Evolutionary conservation across 257 asterid species (phyloP).

Genomic region (Petunia axillaris): DNA sequence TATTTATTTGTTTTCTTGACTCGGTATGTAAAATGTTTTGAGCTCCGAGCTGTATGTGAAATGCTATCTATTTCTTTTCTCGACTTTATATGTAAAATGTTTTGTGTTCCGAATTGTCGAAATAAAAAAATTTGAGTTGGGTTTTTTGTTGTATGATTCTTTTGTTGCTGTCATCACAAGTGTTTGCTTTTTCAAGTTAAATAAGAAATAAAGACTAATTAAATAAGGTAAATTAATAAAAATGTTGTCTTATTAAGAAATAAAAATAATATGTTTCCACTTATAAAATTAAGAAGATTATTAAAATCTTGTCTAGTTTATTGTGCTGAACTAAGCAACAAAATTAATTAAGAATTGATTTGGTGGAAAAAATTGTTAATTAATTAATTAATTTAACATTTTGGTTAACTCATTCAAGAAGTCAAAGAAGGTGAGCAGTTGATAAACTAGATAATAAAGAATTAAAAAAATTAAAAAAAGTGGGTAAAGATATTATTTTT

Average conservation of each 20-base stretch:
- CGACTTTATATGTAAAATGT: too few relatives aligned
- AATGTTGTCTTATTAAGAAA: background rate
- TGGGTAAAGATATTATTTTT: constrained; percentile 33
- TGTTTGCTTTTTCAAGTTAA: constrained; percentile 36
- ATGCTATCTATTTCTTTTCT: too few relatives aligned
- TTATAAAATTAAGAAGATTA: background rate
- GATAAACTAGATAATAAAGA: constrained; percentile 34
- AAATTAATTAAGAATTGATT: constrained; percentile 20
- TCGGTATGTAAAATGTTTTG: too few relatives aligned
- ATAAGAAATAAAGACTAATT: background rate
- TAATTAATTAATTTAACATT: background rate
- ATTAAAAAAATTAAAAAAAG: background rate
- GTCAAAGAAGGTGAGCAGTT: constrained; percentile 41
- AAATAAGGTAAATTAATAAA: background rate
- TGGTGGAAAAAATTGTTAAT: background rate
- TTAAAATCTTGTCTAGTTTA: background rate
- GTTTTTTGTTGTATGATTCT: constrained; percentile 34
- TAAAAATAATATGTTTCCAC: background rate
- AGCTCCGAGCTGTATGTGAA: too few relatives aligned
- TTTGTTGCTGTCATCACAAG: constrained; percentile 38
- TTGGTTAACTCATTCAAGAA: constrained; percentile 26
- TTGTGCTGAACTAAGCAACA: background rate
- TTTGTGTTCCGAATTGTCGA: constrained; percentile 16
- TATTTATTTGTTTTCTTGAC: too few relatives aligned
- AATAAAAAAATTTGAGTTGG: constrained; percentile 32